A percentile compares a stretch with the other conserved stretches of the same genome.
Conservation (phyloP, 2,329 filamentous ascomycete genomes). For the Coniochaeta sp. region DNA sequence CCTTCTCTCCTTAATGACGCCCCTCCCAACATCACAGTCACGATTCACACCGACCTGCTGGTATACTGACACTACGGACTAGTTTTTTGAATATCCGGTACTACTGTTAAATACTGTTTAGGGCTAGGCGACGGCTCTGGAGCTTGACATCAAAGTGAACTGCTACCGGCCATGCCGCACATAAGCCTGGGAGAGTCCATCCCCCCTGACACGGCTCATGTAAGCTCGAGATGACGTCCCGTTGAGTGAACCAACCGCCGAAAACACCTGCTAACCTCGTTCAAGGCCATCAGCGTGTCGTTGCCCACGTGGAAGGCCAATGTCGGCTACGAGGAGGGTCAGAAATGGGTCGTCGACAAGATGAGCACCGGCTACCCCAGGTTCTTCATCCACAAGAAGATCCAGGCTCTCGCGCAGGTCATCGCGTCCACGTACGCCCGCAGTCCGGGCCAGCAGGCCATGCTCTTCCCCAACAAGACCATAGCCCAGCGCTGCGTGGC, state of each 20-base stretch:
- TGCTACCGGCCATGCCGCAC: slow-evolving; percentile 35
- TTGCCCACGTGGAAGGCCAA: slow-evolving; percentile 89
- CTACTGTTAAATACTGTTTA: neutral
- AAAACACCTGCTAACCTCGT: neutral
- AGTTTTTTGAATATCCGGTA: neutral
- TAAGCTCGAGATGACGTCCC: slow-evolving; percentile 24
- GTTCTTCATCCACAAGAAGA: slow-evolving; percentile 86
- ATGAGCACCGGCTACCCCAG: slow-evolving; percentile 90
- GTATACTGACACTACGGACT: neutral
- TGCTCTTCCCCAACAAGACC: slow-evolving; percentile 71
- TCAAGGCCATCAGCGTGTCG: slow-evolving; percentile 88
- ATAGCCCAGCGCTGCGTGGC: slow-evolving; percentile 66
- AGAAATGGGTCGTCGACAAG: slow-evolving; percentile 74
- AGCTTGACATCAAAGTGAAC: neutral
- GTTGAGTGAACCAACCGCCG: neutral
- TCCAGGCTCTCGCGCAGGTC: slow-evolving; percentile 63
- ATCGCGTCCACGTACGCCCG: slow-evolving; percentile 59
- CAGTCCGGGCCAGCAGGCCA: slow-evolving; percentile 54
- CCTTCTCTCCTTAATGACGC: neutral
- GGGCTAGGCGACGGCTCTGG: neutral
- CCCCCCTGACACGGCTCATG: slow-evolving; percentile 71
- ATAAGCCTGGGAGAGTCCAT: slow-evolving; percentile 62
- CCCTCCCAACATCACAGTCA: neutral
- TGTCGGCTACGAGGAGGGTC: slow-evolving; percentile 87
- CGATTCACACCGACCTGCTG: neutral